Evolutionary conservation across 2,329 filamentous ascomycete species (phyloP).

Genomic region (Sporothrix sp.): DNA sequence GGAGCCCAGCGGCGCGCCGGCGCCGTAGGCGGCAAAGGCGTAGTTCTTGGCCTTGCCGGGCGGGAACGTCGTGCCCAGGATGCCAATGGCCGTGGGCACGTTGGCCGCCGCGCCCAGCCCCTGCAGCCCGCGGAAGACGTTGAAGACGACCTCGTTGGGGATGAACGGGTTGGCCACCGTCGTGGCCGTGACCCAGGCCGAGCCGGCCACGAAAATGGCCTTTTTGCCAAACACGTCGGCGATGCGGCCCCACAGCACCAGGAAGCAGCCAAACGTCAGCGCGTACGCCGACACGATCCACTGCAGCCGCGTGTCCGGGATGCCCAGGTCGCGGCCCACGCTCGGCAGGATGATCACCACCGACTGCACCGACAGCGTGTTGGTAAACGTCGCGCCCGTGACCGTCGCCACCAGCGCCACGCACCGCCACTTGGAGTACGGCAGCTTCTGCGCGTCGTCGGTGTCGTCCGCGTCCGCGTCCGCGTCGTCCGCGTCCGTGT

Average conservation of each 20-base stretch:
- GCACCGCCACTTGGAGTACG: constrained; percentile 38
- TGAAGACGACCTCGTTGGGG: constrained; percentile 56
- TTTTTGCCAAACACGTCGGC: constrained; percentile 59
- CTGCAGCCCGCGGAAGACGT: constrained; percentile 56
- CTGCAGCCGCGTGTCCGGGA: constrained; percentile 50
- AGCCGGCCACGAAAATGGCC: constrained; percentile 54
- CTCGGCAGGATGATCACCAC: constrained; percentile 53
- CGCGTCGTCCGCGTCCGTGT: constrained; percentile 1
- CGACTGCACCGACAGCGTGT: constrained; percentile 44
- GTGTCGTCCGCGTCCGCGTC: constrained; percentile 1
- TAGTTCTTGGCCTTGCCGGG: constrained; percentile 62
- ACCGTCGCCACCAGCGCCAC: constrained; percentile 46
- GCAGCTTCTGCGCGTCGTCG: constrained; percentile 15
- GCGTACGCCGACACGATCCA: constrained; percentile 60
- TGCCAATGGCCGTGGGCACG: constrained; percentile 61
- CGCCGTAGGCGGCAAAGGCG: constrained; percentile 55
- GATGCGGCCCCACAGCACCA: constrained; percentile 57
- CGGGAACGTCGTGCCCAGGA: constrained; percentile 56
- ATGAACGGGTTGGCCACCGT: constrained; percentile 54
- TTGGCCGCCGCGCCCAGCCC: constrained; percentile 60
- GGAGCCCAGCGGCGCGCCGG: constrained; percentile 54
- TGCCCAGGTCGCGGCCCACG: constrained; percentile 46
- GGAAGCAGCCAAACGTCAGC: constrained; percentile 57
- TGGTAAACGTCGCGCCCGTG: constrained; percentile 46
- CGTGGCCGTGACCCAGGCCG: constrained; percentile 50